Conservation (phyloP, 352 stramenopile genomes). For the Globisporangium takayamanum region DNA sequence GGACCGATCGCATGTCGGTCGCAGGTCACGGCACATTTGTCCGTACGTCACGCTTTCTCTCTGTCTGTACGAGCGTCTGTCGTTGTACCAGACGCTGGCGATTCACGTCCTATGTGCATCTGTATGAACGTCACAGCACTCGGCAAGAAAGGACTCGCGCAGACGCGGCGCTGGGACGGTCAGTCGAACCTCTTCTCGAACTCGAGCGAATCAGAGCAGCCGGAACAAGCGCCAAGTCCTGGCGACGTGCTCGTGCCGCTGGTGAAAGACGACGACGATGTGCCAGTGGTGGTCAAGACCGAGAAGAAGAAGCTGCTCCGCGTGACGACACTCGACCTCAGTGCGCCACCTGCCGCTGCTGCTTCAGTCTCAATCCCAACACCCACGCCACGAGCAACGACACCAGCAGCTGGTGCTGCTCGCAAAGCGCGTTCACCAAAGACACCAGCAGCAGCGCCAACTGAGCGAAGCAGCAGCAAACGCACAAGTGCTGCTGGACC, state of each 20-base stretch:
- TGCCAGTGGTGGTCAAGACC: too few relatives aligned
- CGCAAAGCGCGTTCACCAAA: slow-evolving; percentile 5
- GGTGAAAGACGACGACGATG: background rate
- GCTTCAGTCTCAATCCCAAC: background rate
- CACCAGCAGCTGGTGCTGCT: background rate
- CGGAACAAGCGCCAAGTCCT: background rate
- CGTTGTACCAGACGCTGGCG: background rate
- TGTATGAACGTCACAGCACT: slow-evolving; percentile 5
- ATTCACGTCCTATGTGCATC: background rate
- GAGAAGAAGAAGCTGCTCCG: background rate
- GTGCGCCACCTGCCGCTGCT: too few relatives aligned
- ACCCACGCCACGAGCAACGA: background rate
- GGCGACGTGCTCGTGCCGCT: slow-evolving; percentile 2
- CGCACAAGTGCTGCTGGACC: too few relatives aligned
- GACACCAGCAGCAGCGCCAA: background rate
- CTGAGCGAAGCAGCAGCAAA: background rate
- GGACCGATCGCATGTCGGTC: slow-evolving; percentile 67
- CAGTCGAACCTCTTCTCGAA: slow-evolving; percentile 15
- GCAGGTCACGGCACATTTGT: slow-evolving; percentile 43
- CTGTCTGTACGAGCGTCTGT: background rate
- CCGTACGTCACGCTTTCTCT: slow-evolving; percentile 23
- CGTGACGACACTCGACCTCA: background rate
- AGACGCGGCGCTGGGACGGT: slow-evolving; percentile 12
- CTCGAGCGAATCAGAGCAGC: background rate
- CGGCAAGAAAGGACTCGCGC: slow-evolving; percentile 12